Conservation (phyloP, 768 basidiomycete species). For the Mycena crocata region DNA sequence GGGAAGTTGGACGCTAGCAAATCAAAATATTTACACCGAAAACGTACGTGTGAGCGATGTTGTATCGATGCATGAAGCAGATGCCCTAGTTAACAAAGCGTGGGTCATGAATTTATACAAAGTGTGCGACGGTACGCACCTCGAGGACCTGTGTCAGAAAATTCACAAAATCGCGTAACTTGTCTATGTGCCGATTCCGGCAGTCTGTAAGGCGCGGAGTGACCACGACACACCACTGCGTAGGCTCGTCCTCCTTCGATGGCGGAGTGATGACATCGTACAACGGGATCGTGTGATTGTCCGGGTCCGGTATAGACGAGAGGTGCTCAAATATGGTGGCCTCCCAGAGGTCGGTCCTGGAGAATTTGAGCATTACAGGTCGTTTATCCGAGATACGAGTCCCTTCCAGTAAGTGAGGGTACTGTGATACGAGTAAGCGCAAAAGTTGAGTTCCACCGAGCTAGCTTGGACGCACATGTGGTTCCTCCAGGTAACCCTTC, state of each 20-base stretch:
- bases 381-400: conserved; percentile 30
- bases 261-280: conserved; percentile 33
- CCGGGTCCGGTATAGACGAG: conserved; percentile 31
- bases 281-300: conserved; percentile 35
- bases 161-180: conserved; percentile 27
- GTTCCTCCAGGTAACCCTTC: conserved; percentile 20
- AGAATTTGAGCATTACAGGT: conserved; percentile 34
- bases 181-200: conserved; percentile 20
- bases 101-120: neutral
- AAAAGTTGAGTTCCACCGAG: neutral
- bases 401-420: conserved; percentile 32
- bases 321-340: conserved; percentile 24
- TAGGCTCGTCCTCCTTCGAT: neutral
- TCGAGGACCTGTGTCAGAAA: conserved; percentile 31
- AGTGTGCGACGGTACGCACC: conserved; percentile 2
- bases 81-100: conserved; percentile 9
- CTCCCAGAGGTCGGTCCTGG: conserved; percentile 34
- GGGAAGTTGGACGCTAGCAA: neutral
- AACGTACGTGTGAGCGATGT: conserved; percentile 32
- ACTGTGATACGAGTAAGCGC: conserved; percentile 10
- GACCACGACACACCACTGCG: conserved; percentile 31
- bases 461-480: conserved; percentile 14
- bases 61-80: conserved; percentile 36
- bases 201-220: conserved; percentile 34
- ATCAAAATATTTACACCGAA: neutral